Evolutionary conservation across 345 rosid species (phyloP), one percentile per base, ranked within the genome.

Genomic region (Populus alba): DNA sequence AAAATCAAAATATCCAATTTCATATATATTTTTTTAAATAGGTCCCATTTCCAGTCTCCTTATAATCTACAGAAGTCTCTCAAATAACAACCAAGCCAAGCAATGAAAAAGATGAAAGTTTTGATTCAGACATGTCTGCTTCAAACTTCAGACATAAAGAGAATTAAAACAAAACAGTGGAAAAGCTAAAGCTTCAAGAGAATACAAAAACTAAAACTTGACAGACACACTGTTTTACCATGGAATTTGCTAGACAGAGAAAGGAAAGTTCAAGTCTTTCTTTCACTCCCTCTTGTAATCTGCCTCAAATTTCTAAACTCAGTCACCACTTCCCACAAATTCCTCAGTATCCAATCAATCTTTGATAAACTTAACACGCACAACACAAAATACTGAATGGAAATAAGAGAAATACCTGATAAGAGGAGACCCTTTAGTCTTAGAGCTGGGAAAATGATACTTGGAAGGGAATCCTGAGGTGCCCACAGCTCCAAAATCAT

Each of bases 361-460:
- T 23, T 10, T 33, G 43, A 51, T 5, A 29, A 37, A 25, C 29
- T 23, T 13, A 35, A 8, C 47, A 29, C n/a, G 29, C 6, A 23
- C 3, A 17, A 66, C 11, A 31, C n/a, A 10, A 10, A 22, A 47
- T 47, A 47, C 51, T 12, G 69, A 77, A 16, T 27, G 29, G 55
- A 45, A 27, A 47, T 8, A n/a, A 47, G 11, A 15, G 17, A 31
- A 61, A 43, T 45, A 84, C 86, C 86, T 79, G 51, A 81, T 71
- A 73, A 23, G 65, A 33, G 39, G 33, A 76, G 79, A 77, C 45
- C 72, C 65, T 73, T 74, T 76, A 2, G 82, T 76, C 71, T 79
- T 84, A 7, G 63, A 49, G 68, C 22, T 43, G 53, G 77, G 59
- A 38, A 13, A 47, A 51, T 25, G 63, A 66, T 8, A 3, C 25